phyloP scores from a whole-genome alignment of 2,329 filamentous ascomycete species.

The Ramularia endophylla region DNA sequence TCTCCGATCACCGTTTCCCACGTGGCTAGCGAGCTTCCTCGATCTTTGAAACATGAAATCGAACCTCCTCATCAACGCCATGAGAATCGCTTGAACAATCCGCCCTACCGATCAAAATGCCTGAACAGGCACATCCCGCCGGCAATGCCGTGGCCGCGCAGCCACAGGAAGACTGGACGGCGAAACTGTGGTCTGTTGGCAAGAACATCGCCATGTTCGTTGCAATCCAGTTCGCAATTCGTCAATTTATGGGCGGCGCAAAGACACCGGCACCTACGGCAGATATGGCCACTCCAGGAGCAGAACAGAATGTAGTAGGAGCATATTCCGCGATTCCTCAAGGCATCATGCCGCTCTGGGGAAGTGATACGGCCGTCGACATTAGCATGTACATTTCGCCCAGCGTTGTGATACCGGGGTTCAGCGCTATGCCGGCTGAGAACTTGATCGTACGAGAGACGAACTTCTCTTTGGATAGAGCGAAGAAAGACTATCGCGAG shows the following conservation, averaged over 20 bases:
- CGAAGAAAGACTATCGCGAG: constrained; percentile 68
- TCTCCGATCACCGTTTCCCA: too few relatives aligned
- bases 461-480: constrained; percentile 51
- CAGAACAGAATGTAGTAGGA: constrained; percentile 34
- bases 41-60: too few relatives aligned
- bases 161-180: constrained; percentile 19
- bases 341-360: constrained; percentile 81
- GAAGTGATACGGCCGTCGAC: constrained; percentile 69
- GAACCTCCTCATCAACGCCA: too few relatives aligned
- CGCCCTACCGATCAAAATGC: constrained; percentile 1
- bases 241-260: constrained; percentile 46
- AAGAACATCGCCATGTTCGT: constrained; percentile 57
- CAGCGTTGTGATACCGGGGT: constrained; percentile 60
- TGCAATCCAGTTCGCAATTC: constrained; percentile 52
- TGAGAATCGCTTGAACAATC: too few relatives aligned
- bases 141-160: constrained; percentile 4
- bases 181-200: constrained; percentile 30
- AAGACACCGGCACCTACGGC: constrained; percentile 12
- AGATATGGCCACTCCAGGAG: constrained; percentile 12
- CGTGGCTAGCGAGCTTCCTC: too few relatives aligned
- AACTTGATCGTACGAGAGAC: constrained; percentile 74
- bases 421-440: constrained; percentile 60
- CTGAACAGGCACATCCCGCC: constrained; percentile 6
- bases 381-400: constrained; percentile 79
- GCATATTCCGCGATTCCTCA: constrained; percentile 61